These are phyloP conservation scores for Nyssa sinensis DNA, from an alignment of 148 eudicot species.

Conservation along the genomic window DNA sequence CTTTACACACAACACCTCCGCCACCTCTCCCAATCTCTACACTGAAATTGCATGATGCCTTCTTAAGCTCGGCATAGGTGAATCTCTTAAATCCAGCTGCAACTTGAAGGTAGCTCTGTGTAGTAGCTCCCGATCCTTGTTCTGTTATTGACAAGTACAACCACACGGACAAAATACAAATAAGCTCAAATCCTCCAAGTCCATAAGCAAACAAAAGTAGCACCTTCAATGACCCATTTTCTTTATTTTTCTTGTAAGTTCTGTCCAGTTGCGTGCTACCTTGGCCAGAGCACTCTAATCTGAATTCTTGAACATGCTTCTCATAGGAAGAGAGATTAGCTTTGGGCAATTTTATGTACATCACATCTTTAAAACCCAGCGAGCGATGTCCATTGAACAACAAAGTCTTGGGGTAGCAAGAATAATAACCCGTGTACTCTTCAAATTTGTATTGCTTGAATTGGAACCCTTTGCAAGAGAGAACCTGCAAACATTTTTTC, in stretches of 20 bases:
- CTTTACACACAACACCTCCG: not conserved
- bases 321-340: not conserved
- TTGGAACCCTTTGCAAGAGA: slow-evolving; percentile 20
- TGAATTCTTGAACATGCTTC: not conserved
- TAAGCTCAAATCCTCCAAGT: not conserved
- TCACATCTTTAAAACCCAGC: not conserved
- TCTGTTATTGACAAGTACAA: too few relatives aligned
- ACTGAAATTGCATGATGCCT: not conserved
- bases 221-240: not conserved
- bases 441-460: slow-evolving; percentile 4
- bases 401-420: slow-evolving; percentile 6
- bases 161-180: not conserved
- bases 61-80: slow-evolving; percentile 1
- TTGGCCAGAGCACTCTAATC: not conserved
- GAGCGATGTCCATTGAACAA: slow-evolving; percentile 15
- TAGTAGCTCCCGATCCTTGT: not conserved
- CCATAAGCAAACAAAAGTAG: not conserved
- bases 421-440: not conserved
- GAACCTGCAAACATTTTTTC: not conserved
- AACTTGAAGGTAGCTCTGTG: not conserved
- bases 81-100: not conserved
- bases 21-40: not conserved
- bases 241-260: not conserved
- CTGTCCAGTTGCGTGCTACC: not conserved
- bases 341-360: slow-evolving; percentile 3